These are phyloP conservation scores for Hyaloperonospora arabidopsidis DNA, from an alignment of 352 stramenopile species.

Conservation along the genomic window DNA sequence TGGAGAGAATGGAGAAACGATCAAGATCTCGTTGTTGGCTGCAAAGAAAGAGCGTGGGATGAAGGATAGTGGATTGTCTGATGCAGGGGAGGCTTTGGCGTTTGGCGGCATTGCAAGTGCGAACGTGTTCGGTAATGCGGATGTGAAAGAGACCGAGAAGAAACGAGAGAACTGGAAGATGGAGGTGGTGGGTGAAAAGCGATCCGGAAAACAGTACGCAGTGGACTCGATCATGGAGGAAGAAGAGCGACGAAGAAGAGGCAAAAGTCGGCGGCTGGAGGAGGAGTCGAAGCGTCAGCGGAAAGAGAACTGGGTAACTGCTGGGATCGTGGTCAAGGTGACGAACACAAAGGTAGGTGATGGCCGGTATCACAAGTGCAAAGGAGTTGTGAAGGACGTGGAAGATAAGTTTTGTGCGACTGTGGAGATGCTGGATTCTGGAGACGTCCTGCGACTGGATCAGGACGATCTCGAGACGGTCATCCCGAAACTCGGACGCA, in stretches of 20 bases:
- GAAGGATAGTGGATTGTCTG: slow-evolving; percentile 1
- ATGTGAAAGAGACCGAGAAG: slow-evolving; percentile 1
- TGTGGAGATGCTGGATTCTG: slow-evolving; percentile 75
- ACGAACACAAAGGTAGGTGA: slow-evolving; percentile 88
- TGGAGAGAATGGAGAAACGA: slow-evolving; percentile 40
- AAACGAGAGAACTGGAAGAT: slow-evolving; percentile 1
- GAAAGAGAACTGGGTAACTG: slow-evolving; percentile 88
- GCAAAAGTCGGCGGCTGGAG: slow-evolving; percentile 33
- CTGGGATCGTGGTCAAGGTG: slow-evolving; percentile 90
- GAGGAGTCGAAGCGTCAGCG: slow-evolving; percentile 32
- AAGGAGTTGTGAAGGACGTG: slow-evolving; percentile 69
- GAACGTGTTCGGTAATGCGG: slow-evolving; percentile 2
- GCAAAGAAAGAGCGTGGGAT: slow-evolving; percentile 2
- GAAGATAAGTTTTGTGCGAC: slow-evolving; percentile 76
- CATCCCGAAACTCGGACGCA: slow-evolving; percentile 61
- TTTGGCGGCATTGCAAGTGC: slow-evolving; percentile 1
- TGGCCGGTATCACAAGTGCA: slow-evolving; percentile 86
- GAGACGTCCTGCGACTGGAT: slow-evolving; percentile 75
- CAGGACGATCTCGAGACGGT: slow-evolving; percentile 88
- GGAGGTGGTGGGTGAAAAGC: background rate
- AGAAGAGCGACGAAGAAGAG: slow-evolving; percentile 36
- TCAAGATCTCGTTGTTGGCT: slow-evolving; percentile 26
- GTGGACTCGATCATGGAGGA: slow-evolving; percentile 60
- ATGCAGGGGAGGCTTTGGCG: background rate
- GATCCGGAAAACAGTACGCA: slow-evolving; percentile 14